These are phyloP conservation scores for Lupinus albus DNA, from an alignment of 306 rosid species.

Conservation along the genomic window DNA sequence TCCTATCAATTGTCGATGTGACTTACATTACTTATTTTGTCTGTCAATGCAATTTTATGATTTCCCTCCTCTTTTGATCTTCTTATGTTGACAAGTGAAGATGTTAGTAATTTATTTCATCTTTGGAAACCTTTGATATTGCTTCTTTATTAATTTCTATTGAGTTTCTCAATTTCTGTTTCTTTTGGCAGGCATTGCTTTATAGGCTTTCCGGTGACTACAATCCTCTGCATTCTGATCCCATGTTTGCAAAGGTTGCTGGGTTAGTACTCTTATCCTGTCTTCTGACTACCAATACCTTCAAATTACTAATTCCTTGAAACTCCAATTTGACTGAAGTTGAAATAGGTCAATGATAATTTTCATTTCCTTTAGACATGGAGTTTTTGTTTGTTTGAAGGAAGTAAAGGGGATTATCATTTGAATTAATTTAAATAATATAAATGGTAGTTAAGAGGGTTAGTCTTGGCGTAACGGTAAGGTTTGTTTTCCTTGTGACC, in stretches of 20 bases:
- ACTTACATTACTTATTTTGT: neutral
- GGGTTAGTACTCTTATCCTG: conserved; percentile 66
- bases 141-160: conserved; percentile 21
- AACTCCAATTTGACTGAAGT: conserved; percentile 22
- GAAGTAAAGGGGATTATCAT: conserved; percentile 29
- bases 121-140: conserved; percentile 16
- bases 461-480: too few relatives aligned
- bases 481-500: too few relatives aligned
- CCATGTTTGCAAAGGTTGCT: conserved; percentile 74
- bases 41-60: conserved; percentile 10
- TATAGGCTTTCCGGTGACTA: conserved; percentile 89
- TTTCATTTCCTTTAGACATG: conserved; percentile 13
- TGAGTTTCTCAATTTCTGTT: conserved; percentile 34
- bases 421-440: conserved; percentile 10
- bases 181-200: conserved; percentile 80
- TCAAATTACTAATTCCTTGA: conserved; percentile 24
- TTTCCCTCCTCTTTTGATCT: conserved; percentile 1
- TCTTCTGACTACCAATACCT: conserved; percentile 14
- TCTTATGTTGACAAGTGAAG: neutral
- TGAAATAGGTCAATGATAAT: neutral
- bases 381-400: neutral
- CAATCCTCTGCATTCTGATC: conserved; percentile 96
- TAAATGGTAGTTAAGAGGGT: conserved; percentile 1
- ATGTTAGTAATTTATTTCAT: neutral
- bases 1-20: neutral